Evolutionary conservation across 495 filamentous ascomycete genomes (phyloP), one percentile per base, ranked within the genome.

Genomic region (Neohortaea acidophila): DNA sequence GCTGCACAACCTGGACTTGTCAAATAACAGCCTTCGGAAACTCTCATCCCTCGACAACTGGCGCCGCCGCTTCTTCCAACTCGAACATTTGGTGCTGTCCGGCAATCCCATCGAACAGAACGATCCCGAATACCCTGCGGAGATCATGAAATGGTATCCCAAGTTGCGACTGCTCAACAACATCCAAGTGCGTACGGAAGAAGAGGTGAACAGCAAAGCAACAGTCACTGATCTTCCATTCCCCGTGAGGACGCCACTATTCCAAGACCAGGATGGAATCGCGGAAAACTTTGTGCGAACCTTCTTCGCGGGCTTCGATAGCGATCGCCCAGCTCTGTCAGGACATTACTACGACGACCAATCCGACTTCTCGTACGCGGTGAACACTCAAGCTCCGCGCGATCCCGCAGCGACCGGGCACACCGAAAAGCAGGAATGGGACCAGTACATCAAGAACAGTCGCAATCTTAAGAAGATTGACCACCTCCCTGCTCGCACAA

Each of bases 71-170:
- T 85, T 97, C 40, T 71, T 69, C 14, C 58, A 72, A 32, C 66
- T 94, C 2, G 71, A 92, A 44, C 81, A 84, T 36, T 64, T 94
- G 0, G 69, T 91, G 27, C 57, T 93, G 20, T 72, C 69, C 5
- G 78, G 72, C 29, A 92, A 83, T 51, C 82, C 84, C 0, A 64
- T 92, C 43, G 72, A 72, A 33, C 55, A 62, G n/a, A 49, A 64
- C 15, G 64, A 70, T 23, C 67, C 75, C 2, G 65, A 62, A 21
- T 82, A 78, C 57, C 68, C 70, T 41, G 56, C 70, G 14, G 78
- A 84, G n/a, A 61, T 93, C 48, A 59, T 81, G 19, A 70, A 73
- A 37, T 84, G 84, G 75, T 96, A 79, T 53, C 85, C 84, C 2
- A 72, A 66, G 24, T 66, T 97, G 6, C 70, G 71, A 33, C 69